Evolutionary conservation across 1,284 basidiomycete genomes (phyloP).

Genomic region (Cerrena zonata): DNA sequence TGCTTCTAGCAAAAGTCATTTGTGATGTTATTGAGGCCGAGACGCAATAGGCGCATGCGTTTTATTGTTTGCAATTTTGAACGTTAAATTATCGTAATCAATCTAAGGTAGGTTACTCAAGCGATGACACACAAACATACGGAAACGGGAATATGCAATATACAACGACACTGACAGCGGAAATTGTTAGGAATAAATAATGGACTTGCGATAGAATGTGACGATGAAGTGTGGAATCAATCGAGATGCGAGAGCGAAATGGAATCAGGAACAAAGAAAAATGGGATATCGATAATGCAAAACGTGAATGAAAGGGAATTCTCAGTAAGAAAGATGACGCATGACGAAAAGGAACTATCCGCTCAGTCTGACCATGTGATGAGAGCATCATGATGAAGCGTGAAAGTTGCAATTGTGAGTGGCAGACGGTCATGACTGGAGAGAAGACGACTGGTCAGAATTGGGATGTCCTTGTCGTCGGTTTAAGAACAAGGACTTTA

Average conservation of each 20-base stretch:
- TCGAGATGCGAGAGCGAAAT: neutral
- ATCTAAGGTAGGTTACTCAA: too few species aligned
- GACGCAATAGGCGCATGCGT: too few species aligned
- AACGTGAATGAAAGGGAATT: neutral
- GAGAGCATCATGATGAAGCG: neutral
- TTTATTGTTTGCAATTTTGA: too few species aligned
- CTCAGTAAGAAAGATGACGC: neutral
- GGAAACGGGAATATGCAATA: too few species aligned
- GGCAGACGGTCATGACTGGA: neutral
- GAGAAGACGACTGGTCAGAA: slow-evolving; percentile 1
- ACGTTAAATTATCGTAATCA: too few species aligned
- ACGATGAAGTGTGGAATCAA: neutral
- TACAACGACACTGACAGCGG: too few species aligned
- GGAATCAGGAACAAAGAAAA: neutral
- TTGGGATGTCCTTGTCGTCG: slow-evolving; percentile 43
- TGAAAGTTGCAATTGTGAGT: too few species aligned
- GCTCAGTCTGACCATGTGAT: neutral
- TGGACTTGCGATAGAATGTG: neutral
- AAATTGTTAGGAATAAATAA: too few species aligned
- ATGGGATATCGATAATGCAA: too few species aligned
- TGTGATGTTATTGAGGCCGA: too few species aligned
- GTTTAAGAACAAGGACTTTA: slow-evolving; percentile 57
- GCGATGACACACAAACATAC: too few species aligned
- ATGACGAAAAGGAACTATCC: neutral
- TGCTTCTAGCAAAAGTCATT: too few species aligned